Evolutionary conservation across 176 grass and related monocot species (phyloP).

Genomic region (Ampelocalamus luodianensis): DNA sequence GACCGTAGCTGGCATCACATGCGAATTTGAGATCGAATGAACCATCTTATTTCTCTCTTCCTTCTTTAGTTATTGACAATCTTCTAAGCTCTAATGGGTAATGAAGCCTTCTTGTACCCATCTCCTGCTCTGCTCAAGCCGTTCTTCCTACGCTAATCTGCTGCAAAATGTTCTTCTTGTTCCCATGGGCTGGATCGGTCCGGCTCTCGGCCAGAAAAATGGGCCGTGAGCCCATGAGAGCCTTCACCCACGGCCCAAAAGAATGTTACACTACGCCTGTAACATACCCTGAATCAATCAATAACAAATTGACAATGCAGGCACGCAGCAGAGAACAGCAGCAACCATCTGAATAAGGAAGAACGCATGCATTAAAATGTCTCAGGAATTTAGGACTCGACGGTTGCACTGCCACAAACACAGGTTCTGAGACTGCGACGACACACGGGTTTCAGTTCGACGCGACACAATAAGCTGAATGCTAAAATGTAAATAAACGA

Average conservation of each 20-base stretch:
- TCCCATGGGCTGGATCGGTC: neutral
- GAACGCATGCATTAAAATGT: neutral
- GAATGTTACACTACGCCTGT: neutral
- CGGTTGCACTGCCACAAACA: neutral
- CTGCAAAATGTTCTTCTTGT: neutral
- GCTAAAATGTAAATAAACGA: neutral
- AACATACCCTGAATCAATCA: neutral
- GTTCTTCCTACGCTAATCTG: neutral
- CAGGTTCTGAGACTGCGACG: neutral
- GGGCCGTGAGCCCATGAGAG: neutral
- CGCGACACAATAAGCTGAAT: neutral
- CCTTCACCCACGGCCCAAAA: neutral
- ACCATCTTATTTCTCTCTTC: neutral
- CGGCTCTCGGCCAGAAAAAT: no score
- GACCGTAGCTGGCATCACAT: constrained; percentile 28
- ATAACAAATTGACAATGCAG: neutral
- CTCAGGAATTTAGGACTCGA: neutral
- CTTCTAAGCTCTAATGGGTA: neutral
- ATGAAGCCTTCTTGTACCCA: neutral
- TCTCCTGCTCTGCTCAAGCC: neutral
- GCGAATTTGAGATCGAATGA: neutral
- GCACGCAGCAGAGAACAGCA: neutral
- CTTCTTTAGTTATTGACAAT: neutral
- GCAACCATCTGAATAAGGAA: neutral
- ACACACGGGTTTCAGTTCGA: neutral